Evolutionary conservation across 2,329 filamentous ascomycete species (phyloP).

Genomic region (Colletotrichum sp.): DNA sequence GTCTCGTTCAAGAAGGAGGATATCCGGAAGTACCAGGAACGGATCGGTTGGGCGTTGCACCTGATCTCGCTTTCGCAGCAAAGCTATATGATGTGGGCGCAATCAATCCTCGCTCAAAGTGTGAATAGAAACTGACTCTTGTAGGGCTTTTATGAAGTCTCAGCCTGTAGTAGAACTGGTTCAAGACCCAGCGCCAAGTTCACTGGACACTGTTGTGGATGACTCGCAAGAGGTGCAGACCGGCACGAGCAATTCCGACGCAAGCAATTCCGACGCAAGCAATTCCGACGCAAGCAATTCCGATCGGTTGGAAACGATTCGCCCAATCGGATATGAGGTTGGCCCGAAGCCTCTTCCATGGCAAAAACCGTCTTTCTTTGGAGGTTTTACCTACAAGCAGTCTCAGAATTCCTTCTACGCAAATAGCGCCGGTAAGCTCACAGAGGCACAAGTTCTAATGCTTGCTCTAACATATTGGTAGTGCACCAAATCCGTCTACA

Average conservation of each 20-base stretch:
- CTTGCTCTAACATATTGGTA: not conserved
- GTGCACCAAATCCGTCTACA: not conserved
- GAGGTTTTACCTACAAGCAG: not conserved
- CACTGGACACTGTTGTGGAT: not conserved
- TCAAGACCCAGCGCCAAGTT: not conserved
- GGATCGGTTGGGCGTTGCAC: not conserved
- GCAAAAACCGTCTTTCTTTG: not conserved
- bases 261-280: not conserved
- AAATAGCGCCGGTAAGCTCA: not conserved
- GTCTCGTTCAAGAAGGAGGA: conserved; percentile 1
- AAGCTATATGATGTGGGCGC: not conserved
- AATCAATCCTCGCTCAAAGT: not conserved
- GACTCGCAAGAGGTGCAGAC: not conserved
- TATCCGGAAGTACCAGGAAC: not conserved
- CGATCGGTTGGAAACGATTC: not conserved
- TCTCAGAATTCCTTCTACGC: not conserved
- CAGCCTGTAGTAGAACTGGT: not conserved
- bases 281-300: not conserved
- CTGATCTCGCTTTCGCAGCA: not conserved
- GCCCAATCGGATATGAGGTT: not conserved
- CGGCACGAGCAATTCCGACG: not conserved
- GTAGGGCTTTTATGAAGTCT: not conserved
- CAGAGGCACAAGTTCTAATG: not conserved
- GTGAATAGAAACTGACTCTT: not conserved
- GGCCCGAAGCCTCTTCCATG: not conserved